These are phyloP conservation scores for Ustilago trichophora DNA, from an alignment of 1,284 basidiomycete species.

Conservation along the genomic window DNA sequence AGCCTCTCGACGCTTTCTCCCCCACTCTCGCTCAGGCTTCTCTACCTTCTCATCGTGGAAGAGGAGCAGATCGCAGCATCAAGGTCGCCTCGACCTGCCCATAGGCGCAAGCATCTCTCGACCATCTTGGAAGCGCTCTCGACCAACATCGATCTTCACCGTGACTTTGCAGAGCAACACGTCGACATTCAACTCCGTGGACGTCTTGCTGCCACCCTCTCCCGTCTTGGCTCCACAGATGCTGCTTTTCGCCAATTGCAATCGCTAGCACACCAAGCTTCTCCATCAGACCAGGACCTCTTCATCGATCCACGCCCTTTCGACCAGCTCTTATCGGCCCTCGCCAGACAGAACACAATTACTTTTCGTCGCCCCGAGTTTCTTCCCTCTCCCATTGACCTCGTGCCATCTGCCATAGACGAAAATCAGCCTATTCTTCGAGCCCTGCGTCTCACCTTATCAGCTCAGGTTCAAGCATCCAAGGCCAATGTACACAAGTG, in stretches of 20 bases:
- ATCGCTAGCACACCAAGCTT: slow-evolving; percentile 2
- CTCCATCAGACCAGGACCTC: background rate
- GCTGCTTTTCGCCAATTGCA: slow-evolving; percentile 12
- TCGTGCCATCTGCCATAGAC: background rate
- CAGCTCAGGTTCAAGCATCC: slow-evolving; percentile 11
- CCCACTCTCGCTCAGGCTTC: slow-evolving; percentile 15
- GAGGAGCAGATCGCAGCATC: slow-evolving; percentile 32
- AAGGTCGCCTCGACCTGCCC: background rate
- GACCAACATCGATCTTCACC: background rate
- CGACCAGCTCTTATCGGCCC: slow-evolving; percentile 30
- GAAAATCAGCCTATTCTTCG: slow-evolving; percentile 19
- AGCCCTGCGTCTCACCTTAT: slow-evolving; percentile 28
- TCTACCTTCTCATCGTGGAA: slow-evolving; percentile 36
- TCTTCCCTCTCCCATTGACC: slow-evolving; percentile 36
- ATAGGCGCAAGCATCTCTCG: slow-evolving; percentile 5
- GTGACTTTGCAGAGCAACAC: background rate
- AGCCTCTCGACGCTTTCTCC: slow-evolving; percentile 9
- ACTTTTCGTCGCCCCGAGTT: background rate
- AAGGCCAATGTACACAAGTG: slow-evolving; percentile 30
- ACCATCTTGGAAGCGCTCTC: slow-evolving; percentile 5
- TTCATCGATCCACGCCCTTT: slow-evolving; percentile 37
- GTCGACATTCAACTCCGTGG: slow-evolving; percentile 21
- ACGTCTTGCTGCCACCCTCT: slow-evolving; percentile 21
- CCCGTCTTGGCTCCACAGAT: slow-evolving; percentile 18
- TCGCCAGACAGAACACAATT: slow-evolving; percentile 11